Evolutionary conservation across 2,329 filamentous ascomycete species (phyloP).

Genomic region (Tympanopsis confertula): DNA sequence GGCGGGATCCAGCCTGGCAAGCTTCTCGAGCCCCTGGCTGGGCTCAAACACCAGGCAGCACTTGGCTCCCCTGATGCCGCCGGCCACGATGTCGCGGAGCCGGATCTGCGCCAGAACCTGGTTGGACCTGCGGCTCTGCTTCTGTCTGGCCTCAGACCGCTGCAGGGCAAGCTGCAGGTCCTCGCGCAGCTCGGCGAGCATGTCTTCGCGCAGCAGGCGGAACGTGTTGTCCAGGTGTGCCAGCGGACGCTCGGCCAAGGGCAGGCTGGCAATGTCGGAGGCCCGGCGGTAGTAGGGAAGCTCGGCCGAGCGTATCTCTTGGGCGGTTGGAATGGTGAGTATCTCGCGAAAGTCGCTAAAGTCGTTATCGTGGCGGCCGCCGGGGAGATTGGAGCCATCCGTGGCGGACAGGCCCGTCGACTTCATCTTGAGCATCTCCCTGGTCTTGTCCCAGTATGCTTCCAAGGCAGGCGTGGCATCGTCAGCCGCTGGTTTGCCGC

Average conservation of each 20-base stretch:
- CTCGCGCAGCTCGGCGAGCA: slow-evolving; percentile 53
- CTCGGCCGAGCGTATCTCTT: slow-evolving; percentile 45
- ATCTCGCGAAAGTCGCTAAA: slow-evolving; percentile 47
- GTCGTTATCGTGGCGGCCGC: slow-evolving; percentile 67
- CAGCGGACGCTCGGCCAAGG: slow-evolving; percentile 22
- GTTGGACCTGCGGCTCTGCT: slow-evolving; percentile 26
- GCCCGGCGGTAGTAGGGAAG: slow-evolving; percentile 41
- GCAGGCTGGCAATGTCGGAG: slow-evolving; percentile 30
- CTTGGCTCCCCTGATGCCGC: no score
- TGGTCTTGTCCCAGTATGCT: no score
- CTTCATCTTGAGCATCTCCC: background rate
- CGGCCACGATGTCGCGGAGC: slow-evolving; percentile 15
- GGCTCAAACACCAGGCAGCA: no score
- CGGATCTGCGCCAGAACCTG: slow-evolving; percentile 25
- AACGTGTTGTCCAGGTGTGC: slow-evolving; percentile 61
- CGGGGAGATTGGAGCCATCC: no score
- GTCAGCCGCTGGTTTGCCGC: no score
- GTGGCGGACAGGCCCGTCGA: no score
- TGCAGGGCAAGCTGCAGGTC: slow-evolving; percentile 40
- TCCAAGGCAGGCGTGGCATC: no score
- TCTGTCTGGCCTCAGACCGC: no score
- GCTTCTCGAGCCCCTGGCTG: slow-evolving; percentile 27
- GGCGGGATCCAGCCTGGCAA: slow-evolving; percentile 15
- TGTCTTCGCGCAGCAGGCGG: slow-evolving; percentile 59
- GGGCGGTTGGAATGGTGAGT: slow-evolving; percentile 51